These are phyloP conservation scores for Albatrellus ellisii DNA, from an alignment of 768 basidiomycete genomes.

Conservation along the genomic window DNA sequence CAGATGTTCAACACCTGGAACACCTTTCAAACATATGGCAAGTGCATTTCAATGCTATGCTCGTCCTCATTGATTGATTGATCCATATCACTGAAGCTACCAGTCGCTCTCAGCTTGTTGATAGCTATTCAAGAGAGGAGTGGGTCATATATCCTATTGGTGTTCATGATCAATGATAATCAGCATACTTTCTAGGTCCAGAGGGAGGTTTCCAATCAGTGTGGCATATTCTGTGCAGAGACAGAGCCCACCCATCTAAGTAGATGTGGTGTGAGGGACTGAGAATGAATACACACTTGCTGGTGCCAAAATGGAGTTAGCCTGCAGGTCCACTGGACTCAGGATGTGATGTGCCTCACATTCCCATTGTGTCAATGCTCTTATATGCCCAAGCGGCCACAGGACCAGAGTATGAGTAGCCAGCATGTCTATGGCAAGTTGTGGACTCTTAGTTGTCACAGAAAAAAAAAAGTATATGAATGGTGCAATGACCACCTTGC, in stretches of 20 bases:
- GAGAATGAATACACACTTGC: conserved; percentile 86
- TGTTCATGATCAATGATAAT: too few relatives aligned
- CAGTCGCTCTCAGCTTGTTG: conserved; percentile 45
- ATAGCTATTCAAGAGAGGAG: too few relatives aligned
- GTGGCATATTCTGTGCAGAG: conserved; percentile 71
- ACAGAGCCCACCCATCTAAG: conserved; percentile 77
- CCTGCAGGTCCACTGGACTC: background rate
- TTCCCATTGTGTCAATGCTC: conserved; percentile 64
- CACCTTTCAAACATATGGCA: conserved; percentile 78
- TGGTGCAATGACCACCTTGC: conserved; percentile 93
- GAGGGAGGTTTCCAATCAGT: conserved; percentile 67
- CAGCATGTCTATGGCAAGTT: conserved; percentile 62
- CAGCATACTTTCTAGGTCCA: conserved; percentile 67
- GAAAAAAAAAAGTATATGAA: conserved; percentile 25
- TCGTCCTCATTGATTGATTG: conserved; percentile 75
- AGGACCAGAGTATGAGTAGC: conserved; percentile 88
- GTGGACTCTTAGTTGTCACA: background rate
- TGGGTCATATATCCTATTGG: too few relatives aligned
- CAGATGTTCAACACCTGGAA: conserved; percentile 53
- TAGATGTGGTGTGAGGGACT: conserved; percentile 94
- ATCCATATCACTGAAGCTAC: conserved; percentile 58
- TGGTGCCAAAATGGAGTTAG: conserved; percentile 21
- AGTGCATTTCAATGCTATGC: conserved; percentile 96
- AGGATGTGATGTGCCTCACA: conserved; percentile 39
- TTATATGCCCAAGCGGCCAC: conserved; percentile 96